These are phyloP conservation scores for Arthrobotrys pseudoclavata DNA, from an alignment of 2,329 filamentous ascomycete genomes.

Conservation along the genomic window DNA sequence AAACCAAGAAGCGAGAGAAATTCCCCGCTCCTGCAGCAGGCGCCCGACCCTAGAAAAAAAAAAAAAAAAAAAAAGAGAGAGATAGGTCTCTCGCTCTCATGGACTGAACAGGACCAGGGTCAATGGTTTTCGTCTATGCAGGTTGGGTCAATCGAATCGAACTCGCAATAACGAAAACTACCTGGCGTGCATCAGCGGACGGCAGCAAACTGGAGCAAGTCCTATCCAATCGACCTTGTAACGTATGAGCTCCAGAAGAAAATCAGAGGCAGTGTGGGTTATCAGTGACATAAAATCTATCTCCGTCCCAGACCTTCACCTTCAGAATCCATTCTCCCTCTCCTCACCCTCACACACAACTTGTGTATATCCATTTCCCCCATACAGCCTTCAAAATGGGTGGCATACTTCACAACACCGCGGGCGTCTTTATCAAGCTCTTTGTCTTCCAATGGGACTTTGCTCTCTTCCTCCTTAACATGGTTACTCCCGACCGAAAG, in stretches of 20 bases:
- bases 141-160: slow-evolving; percentile 37
- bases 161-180: slow-evolving; percentile 40
- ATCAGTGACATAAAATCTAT: slow-evolving; percentile 39
- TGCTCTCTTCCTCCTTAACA: slow-evolving; percentile 66
- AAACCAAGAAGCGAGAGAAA: slow-evolving; percentile 8
- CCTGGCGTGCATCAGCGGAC: slow-evolving; percentile 19
- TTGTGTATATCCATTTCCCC: background rate
- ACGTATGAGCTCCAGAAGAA: slow-evolving; percentile 8
- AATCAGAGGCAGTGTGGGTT: slow-evolving; percentile 1
- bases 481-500: slow-evolving; percentile 65
- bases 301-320: slow-evolving; percentile 14
- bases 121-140: slow-evolving; percentile 44
- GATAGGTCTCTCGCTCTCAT: slow-evolving; percentile 23
- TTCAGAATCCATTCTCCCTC: background rate
- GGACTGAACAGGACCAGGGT: slow-evolving; percentile 7
- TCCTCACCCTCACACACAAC: slow-evolving; percentile 1
- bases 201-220: slow-evolving; percentile 25
- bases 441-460: slow-evolving; percentile 67
- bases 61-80: slow-evolving; percentile 4
- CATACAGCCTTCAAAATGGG: slow-evolving; percentile 31
- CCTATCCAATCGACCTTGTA: slow-evolving; percentile 13
- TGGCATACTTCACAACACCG: slow-evolving; percentile 54
- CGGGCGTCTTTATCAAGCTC: slow-evolving; percentile 64
- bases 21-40: slow-evolving; percentile 44
- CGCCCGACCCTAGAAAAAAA: slow-evolving; percentile 4